Evolutionary conservation across 2,329 filamentous ascomycete genomes (phyloP).

Genomic region (Fusarium annulatum): DNA sequence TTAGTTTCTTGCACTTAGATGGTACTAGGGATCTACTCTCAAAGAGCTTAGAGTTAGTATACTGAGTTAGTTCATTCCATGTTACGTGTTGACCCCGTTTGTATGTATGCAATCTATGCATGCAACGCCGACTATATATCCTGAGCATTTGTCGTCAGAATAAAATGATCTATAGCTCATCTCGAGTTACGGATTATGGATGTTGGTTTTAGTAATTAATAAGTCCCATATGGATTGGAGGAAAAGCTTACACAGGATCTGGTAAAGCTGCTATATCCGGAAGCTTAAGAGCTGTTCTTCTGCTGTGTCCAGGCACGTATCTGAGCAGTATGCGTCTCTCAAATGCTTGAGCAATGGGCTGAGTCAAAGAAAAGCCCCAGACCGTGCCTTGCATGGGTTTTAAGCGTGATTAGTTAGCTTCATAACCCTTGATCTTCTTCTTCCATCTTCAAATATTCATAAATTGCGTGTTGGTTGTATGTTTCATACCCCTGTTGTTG

Average conservation of each 20-base stretch:
- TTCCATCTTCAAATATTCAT: background rate
- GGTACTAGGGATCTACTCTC: background rate
- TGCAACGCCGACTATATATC: background rate
- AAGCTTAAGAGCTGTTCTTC: background rate
- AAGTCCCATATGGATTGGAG: background rate
- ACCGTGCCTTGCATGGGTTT: background rate
- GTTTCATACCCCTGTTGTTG: background rate
- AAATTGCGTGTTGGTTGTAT: background rate
- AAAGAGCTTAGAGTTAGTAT: background rate
- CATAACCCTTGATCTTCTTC: background rate
- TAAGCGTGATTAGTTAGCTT: background rate
- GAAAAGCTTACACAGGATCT: too few relatives aligned
- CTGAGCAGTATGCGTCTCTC: background rate
- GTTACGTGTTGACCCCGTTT: background rate
- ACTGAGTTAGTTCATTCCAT: background rate
- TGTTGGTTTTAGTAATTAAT: background rate
- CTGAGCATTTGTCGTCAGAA: background rate
- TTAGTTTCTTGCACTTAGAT: background rate
- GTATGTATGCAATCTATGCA: background rate
- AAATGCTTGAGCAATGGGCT: background rate
- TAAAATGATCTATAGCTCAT: background rate
- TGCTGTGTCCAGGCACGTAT: background rate
- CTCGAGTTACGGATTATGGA: background rate
- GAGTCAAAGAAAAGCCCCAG: background rate
- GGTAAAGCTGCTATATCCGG: too few relatives aligned